Evolutionary conservation across 2,329 filamentous ascomycete species (phyloP).

Genomic region (Cadophora luteo-olivacea): DNA sequence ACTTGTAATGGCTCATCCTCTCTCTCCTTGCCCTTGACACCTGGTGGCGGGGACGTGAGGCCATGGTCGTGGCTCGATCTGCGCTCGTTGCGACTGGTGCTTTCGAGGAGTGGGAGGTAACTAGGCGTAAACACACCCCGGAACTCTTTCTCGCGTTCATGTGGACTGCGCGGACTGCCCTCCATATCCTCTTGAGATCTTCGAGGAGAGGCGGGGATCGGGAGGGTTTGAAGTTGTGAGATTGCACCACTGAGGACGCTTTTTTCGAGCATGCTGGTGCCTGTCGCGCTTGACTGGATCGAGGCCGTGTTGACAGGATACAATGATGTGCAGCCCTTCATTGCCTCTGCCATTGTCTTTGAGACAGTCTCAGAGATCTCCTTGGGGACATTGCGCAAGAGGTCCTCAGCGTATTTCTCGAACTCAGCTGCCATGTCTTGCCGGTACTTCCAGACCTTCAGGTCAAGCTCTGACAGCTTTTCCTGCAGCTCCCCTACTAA

Average conservation of each 20-base stretch:
- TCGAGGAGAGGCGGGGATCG: conserved; percentile 14
- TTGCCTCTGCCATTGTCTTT: conserved; percentile 46
- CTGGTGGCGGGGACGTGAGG: conserved; percentile 21
- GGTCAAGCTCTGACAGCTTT: conserved; percentile 58
- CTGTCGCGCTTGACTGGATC: conserved; percentile 38
- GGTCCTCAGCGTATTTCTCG: conserved; percentile 57
- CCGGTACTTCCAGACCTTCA: conserved; percentile 62
- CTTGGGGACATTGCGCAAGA: conserved; percentile 55
- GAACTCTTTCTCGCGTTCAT: conserved; percentile 65
- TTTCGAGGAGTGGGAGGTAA: conserved; percentile 67
- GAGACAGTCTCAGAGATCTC: conserved; percentile 56
- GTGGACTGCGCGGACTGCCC: conserved; percentile 51
- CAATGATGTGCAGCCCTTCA: conserved; percentile 39
- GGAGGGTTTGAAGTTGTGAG: conserved; percentile 47
- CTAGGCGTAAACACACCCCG: conserved; percentile 67
- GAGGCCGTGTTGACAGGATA: conserved; percentile 32
- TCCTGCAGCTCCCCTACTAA: conserved; percentile 44
- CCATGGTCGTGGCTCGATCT: conserved; percentile 35
- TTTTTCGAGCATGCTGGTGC: conserved; percentile 30
- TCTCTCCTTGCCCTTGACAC: conserved; percentile 31
- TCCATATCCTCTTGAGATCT: conserved; percentile 41
- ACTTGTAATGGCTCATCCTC: conserved; percentile 29
- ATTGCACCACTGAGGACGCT: conserved; percentile 33
- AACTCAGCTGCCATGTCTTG: conserved; percentile 64
- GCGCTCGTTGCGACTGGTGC: conserved; percentile 36